Percentiles rank a stretch among this genome's conserved stretches.
Evolutionary conservation across 1,284 basidiomycete genomes (phyloP).

Genomic region (Ceratobasidium sp.): DNA sequence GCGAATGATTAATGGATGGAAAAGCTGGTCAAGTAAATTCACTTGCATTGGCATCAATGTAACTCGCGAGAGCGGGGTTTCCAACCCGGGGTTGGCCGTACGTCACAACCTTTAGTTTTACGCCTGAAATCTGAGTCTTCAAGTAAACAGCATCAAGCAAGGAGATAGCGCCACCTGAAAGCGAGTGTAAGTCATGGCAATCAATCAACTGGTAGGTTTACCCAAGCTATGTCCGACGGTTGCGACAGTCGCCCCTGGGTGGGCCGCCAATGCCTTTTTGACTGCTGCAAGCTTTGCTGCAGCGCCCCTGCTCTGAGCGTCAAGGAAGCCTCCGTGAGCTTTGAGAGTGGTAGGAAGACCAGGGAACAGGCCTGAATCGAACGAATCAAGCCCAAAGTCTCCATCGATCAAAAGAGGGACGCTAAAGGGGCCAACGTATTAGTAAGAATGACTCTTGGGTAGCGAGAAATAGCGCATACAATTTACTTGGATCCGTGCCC

Average conservation of each 20-base stretch:
- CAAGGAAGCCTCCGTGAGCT: conserved; percentile 7
- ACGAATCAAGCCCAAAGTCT: not conserved
- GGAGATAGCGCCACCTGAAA: conserved; percentile 55
- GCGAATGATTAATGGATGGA: too few relatives aligned
- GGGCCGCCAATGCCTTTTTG: conserved; percentile 18
- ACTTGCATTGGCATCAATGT: conserved; percentile 21
- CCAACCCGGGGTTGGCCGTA: conserved; percentile 36
- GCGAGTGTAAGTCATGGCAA: not conserved
- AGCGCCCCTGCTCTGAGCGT: conserved; percentile 1
- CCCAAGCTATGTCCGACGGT: conserved; percentile 65
- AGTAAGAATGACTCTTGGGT: not conserved
- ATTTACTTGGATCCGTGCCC: conserved; percentile 38
- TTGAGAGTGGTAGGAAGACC: conserved; percentile 6
- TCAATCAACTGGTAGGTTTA: not conserved
- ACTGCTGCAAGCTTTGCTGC: conserved; percentile 18
- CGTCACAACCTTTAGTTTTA: conserved; percentile 31
- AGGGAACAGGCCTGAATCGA: not conserved
- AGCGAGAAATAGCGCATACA: conserved; percentile 25
- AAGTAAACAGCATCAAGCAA: conserved; percentile 54
- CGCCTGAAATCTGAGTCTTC: conserved; percentile 33
- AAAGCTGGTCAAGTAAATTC: too few relatives aligned
- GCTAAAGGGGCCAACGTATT: not conserved
- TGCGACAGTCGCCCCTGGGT: not conserved
- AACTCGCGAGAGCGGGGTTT: conserved; percentile 37
- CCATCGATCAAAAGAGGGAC: conserved; percentile 13